phyloP scores from a whole-genome alignment of 805 yeast genomes.

The Myxozyma neotropica region DNA sequence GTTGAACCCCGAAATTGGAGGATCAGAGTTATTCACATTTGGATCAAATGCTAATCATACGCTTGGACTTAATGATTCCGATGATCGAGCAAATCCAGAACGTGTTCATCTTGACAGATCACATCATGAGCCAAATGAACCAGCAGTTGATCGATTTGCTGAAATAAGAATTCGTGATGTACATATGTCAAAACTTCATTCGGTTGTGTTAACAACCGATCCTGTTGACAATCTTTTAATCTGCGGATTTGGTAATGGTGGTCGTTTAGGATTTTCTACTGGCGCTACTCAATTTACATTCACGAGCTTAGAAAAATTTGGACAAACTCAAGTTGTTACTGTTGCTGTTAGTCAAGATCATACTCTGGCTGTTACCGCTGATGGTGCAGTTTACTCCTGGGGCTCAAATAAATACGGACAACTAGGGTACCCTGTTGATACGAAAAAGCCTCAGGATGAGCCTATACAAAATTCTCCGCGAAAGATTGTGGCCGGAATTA shows the following conservation, averaged over 20 bases:
- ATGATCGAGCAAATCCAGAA: conserved; percentile 52
- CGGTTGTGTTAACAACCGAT: conserved; percentile 59
- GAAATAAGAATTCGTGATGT: conserved; percentile 53
- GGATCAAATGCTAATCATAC: conserved; percentile 67
- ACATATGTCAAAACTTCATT: conserved; percentile 65
- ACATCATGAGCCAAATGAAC: conserved; percentile 26
- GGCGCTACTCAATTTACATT: conserved; percentile 44
- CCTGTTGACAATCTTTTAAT: conserved; percentile 52
- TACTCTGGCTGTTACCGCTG: conserved; percentile 56
- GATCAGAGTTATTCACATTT: conserved; percentile 53
- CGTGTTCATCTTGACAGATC: conserved; percentile 42
- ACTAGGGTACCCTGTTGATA: conserved; percentile 53
- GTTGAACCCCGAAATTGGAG: conserved; percentile 44
- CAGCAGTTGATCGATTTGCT: conserved; percentile 42
- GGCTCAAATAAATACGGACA: conserved; percentile 73
- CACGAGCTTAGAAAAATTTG: conserved; percentile 46
- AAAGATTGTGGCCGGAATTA: conserved; percentile 48
- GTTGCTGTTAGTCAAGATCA: conserved; percentile 68
- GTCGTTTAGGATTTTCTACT: conserved; percentile 65
- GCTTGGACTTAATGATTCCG: conserved; percentile 67
- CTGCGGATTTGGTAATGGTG: conserved; percentile 70
- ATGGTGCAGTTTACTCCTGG: conserved; percentile 71
- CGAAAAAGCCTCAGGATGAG: conserved; percentile 39
- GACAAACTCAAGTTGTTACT: conserved; percentile 40
- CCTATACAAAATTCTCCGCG: conserved; percentile 45